Evolutionary conservation across 805 yeast genomes (phyloP).

Genomic region (Pichia occidentalis): DNA sequence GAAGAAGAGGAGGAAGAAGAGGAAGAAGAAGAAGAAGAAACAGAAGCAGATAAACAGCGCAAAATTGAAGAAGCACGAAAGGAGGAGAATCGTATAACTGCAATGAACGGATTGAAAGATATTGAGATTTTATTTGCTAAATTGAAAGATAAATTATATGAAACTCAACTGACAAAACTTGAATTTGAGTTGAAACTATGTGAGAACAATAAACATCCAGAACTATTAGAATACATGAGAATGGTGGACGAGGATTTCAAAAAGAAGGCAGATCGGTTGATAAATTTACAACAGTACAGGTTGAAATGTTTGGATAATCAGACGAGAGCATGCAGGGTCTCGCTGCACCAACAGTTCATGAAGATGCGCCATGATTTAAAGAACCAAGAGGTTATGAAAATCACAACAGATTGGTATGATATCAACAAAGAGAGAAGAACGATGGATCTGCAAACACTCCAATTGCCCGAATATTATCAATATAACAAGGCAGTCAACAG

Average conservation of each 20-base stretch:
- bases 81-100: slow-evolving; percentile 47
- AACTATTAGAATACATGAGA: slow-evolving; percentile 62
- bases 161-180: slow-evolving; percentile 69
- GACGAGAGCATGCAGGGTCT: slow-evolving; percentile 70
- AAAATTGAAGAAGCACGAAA: slow-evolving; percentile 23
- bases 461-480: slow-evolving; percentile 39
- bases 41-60: slow-evolving; percentile 19
- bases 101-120: slow-evolving; percentile 64
- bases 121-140: slow-evolving; percentile 85
- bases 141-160: slow-evolving; percentile 76
- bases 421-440: slow-evolving; percentile 83
- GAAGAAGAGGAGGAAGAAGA: slow-evolving; percentile 24
- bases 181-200: slow-evolving; percentile 85
- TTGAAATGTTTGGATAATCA: slow-evolving; percentile 72
- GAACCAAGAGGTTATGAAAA: slow-evolving; percentile 54
- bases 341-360: slow-evolving; percentile 76
- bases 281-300: slow-evolving; percentile 50
- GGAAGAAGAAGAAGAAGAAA: slow-evolving; percentile 15
- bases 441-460: slow-evolving; percentile 60
- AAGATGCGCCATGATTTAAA: slow-evolving; percentile 64
- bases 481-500: slow-evolving; percentile 24
- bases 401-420: slow-evolving; percentile 87
- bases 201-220: slow-evolving; percentile 87
- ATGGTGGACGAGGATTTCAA: slow-evolving; percentile 71
- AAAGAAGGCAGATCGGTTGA: slow-evolving; percentile 42